phyloP scores from a whole-genome alignment of 306 rosid species.

The Abrus pulchellus region DNA sequence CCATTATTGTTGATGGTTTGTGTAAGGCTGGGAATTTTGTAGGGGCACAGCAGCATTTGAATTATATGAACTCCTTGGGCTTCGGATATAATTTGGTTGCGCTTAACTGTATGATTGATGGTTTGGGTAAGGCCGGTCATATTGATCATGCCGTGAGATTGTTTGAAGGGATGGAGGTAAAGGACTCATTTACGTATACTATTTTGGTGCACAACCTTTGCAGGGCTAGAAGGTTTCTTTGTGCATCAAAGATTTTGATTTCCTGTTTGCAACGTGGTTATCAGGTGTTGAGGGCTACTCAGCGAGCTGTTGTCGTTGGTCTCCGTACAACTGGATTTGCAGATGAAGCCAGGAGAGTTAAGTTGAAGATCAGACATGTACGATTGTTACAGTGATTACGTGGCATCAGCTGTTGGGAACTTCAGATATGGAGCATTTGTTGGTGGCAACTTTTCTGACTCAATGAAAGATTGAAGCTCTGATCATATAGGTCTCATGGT shows the following conservation, averaged over 20 bases:
- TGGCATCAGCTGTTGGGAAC: conserved; percentile 15
- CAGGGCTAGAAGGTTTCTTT: conserved; percentile 63
- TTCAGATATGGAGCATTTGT: neutral
- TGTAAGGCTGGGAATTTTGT: conserved; percentile 68
- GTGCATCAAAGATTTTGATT: conserved; percentile 73
- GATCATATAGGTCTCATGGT: neutral
- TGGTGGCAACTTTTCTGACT: conserved; percentile 20
- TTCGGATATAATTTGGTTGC: conserved; percentile 74
- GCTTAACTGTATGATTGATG: conserved; percentile 73
- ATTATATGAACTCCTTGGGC: conserved; percentile 63
- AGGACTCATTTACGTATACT: conserved; percentile 72
- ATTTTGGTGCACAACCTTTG: conserved; percentile 85
- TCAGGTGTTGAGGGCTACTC: conserved; percentile 61
- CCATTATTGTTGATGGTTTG: conserved; percentile 72
- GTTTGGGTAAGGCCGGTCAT: conserved; percentile 80
- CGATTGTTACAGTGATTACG: conserved; percentile 49
- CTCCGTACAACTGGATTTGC: conserved; percentile 62
- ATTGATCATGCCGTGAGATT: conserved; percentile 71
- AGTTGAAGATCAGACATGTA: conserved; percentile 55
- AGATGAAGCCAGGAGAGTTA: conserved; percentile 71
- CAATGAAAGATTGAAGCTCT: conserved; percentile 1
- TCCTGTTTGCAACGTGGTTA: conserved; percentile 67
- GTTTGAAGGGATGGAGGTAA: conserved; percentile 75
- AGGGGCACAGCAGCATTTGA: conserved; percentile 67
- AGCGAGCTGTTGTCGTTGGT: conserved; percentile 72